Percentiles rank a stretch among this genome's conserved stretches.
Evolutionary conservation across 2,329 filamentous ascomycete species (phyloP).

Genomic region (Amylocarpus encephaloides): DNA sequence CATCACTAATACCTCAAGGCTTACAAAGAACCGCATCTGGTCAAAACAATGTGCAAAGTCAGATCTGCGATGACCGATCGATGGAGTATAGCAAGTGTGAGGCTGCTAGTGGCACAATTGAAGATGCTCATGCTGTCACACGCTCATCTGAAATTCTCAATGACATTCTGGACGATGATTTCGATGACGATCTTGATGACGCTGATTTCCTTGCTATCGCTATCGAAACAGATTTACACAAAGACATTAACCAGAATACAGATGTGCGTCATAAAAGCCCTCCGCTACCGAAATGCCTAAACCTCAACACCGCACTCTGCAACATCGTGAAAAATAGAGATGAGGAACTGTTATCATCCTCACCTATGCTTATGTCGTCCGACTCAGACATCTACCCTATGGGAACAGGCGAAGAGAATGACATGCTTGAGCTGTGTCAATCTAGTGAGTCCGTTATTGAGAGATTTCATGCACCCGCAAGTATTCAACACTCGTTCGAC

Average conservation of each 20-base stretch:
- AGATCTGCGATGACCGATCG: background rate
- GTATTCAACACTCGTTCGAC: conserved; percentile 11
- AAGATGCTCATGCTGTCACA: too few relatives aligned
- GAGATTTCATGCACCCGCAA: conserved; percentile 18
- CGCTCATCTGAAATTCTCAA: too few relatives aligned
- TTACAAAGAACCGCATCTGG: background rate
- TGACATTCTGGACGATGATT: conserved; percentile 16
- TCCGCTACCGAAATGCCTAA: background rate
- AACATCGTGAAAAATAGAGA: too few relatives aligned
- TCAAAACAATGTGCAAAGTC: conserved; percentile 3
- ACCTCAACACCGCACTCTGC: background rate
- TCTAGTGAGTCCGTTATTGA: conserved; percentile 13
- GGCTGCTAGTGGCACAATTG: too few relatives aligned
- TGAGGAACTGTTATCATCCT: background rate
- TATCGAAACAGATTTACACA: conserved; percentile 5
- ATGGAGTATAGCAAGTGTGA: too few relatives aligned
- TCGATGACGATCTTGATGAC: conserved; percentile 24
- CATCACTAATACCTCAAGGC: background rate
- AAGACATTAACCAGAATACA: background rate
- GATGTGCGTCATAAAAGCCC: too few relatives aligned
- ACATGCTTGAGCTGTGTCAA: conserved; percentile 21
- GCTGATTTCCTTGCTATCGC: conserved; percentile 21
- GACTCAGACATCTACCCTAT: conserved; percentile 1
- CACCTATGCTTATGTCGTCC: background rate
- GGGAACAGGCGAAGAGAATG: conserved; percentile 18